Percentiles rank a stretch among this genome's conserved stretches.
phyloP scores from a whole-genome alignment of 179 eudicot species.

The Vitellaria paradoxa region DNA sequence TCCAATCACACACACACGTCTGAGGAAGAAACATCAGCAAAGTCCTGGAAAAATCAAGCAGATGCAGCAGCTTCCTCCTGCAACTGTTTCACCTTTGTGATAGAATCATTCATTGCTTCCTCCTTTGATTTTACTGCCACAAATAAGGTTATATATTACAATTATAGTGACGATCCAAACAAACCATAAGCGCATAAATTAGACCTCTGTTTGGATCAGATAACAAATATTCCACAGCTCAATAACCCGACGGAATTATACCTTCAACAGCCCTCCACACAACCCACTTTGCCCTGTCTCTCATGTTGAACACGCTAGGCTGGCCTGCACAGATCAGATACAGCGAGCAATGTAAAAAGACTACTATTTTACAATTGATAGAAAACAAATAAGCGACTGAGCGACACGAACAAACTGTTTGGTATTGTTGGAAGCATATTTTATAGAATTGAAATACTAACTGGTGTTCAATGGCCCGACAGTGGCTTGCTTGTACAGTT shows the following conservation, averaged over 20 bases:
- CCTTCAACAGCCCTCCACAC: conserved; percentile 92
- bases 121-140: conserved; percentile 66
- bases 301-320: conserved; percentile 74
- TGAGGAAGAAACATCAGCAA: neutral
- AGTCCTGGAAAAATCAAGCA: conserved; percentile 1
- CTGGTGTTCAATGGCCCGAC: conserved; percentile 71
- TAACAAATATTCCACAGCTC: too few relatives aligned
- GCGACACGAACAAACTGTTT: neutral
- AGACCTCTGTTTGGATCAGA: neutral
- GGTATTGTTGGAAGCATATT: neutral
- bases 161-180: neutral
- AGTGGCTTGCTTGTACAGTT: conserved; percentile 87
- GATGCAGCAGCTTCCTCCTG: conserved; percentile 57
- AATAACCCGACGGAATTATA: conserved; percentile 5
- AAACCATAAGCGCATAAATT: neutral
- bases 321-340: conserved; percentile 44
- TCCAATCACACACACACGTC: neutral
- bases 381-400: too few relatives aligned
- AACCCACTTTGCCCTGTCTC: conserved; percentile 86
- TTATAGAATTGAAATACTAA: conserved; percentile 25
- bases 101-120: conserved; percentile 69
- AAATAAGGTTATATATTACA: neutral
- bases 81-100: conserved; percentile 91
- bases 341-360: neutral
- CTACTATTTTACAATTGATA: neutral